Percentiles rank a stretch among this genome's conserved stretches.
Evolutionary conservation across 768 basidiomycete species (phyloP).

Genomic region (Podaxis sp.): DNA sequence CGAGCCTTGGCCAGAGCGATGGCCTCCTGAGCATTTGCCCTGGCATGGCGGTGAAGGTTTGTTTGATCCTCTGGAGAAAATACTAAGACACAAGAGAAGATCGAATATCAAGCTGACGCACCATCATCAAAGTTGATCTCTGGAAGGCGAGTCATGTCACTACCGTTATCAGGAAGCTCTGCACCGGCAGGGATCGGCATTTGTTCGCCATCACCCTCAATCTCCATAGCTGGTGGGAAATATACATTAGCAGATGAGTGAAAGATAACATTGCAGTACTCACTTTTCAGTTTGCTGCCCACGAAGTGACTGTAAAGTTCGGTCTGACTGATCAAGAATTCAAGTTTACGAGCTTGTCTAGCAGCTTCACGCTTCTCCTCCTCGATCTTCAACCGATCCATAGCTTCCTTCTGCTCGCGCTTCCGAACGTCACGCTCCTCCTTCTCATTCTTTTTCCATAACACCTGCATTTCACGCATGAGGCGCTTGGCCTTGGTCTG

Average conservation of each 20-base stretch:
- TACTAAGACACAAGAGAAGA: slow-evolving; percentile 6
- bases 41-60: slow-evolving; percentile 83
- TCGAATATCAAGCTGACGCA: slow-evolving; percentile 32
- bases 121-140: slow-evolving; percentile 94
- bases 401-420: slow-evolving; percentile 92
- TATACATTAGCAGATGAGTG: slow-evolving; percentile 18
- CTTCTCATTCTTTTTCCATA: slow-evolving; percentile 98
- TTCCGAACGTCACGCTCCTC: slow-evolving; percentile 92
- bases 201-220: slow-evolving; percentile 57
- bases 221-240: slow-evolving; percentile 59
- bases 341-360: slow-evolving; percentile 91
- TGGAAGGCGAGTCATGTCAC: slow-evolving; percentile 50
- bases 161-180: slow-evolving; percentile 48
- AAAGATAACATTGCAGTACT: slow-evolving; percentile 25
- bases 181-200: slow-evolving; percentile 54
- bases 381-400: slow-evolving; percentile 82
- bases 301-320: slow-evolving; percentile 99
- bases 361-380: slow-evolving; percentile 94
- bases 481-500: slow-evolving; percentile 85
- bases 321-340: slow-evolving; percentile 98
- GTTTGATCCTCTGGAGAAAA: slow-evolving; percentile 72
- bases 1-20: slow-evolving; percentile 74
- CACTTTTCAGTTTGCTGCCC: slow-evolving; percentile 92
- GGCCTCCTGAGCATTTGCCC: slow-evolving; percentile 88
- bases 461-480: slow-evolving; percentile 95